A percentile compares a stretch with the other conserved stretches of the same genome.
phyloP scores from a whole-genome alignment of 805 yeast genomes.

The Saccharomycopsis sp. region DNA sequence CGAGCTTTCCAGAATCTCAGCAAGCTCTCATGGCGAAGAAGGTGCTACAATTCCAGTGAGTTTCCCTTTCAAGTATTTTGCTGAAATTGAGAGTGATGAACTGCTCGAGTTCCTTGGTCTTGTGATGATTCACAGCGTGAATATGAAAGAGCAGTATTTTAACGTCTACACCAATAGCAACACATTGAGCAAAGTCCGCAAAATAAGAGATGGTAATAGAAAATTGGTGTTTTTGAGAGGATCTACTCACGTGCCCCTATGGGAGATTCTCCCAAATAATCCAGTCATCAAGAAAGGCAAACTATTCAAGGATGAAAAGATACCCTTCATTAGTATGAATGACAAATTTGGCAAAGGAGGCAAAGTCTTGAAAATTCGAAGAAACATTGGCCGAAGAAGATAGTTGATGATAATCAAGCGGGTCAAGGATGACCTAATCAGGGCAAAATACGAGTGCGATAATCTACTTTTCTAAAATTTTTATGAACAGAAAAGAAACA shows the following conservation, averaged over 20 bases:
- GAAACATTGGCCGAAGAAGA: constrained; percentile 38
- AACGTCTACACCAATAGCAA: constrained; percentile 12
- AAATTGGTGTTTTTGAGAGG: constrained; percentile 14
- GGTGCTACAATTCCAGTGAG: background rate
- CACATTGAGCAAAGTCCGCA: background rate
- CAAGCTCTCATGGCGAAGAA: background rate
- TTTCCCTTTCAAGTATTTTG: constrained; percentile 3
- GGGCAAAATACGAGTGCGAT: background rate
- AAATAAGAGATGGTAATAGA: background rate
- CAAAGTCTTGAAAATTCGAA: constrained; percentile 41
- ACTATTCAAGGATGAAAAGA: constrained; percentile 16
- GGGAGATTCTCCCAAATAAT: constrained; percentile 29
- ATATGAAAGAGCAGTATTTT: constrained; percentile 6
- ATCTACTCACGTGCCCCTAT: constrained; percentile 20
- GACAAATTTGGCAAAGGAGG: constrained; percentile 40
- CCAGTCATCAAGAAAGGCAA: constrained; percentile 10
- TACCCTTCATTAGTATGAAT: constrained; percentile 29
- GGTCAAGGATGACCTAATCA: no score
- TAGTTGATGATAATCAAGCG: background rate
- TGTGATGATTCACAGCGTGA: constrained; percentile 13
- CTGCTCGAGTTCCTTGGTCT: constrained; percentile 12
- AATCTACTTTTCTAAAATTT: no score
- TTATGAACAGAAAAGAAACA: background rate
- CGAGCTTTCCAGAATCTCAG: background rate
- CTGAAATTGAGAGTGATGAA: constrained; percentile 1